Evolutionary conservation across 176 grass and related monocot species (phyloP), one percentile per base, ranked within the genome.

Genomic region (Oryza coarctata): DNA sequence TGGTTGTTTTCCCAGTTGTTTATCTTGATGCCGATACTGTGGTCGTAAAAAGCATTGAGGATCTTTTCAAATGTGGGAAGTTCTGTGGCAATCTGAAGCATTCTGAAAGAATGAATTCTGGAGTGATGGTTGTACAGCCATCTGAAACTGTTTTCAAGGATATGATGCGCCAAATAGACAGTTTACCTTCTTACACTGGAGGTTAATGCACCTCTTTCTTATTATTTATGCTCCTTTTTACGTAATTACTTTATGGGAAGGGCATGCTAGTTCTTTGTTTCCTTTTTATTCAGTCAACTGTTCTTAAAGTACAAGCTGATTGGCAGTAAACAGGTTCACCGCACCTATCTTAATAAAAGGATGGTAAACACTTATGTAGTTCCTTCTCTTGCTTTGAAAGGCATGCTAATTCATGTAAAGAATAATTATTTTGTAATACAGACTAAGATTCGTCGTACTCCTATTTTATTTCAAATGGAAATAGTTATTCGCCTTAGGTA

Each of bases 91-190:
- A 98, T 67, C 81, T 98, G 80, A 98, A 98, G 80, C 96, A 95
- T 89, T 98, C 96, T 41, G 96, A 98, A 88, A 92, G 91, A 87
- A 89, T 98, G 89, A 98, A 98, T 71, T 98, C 96, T 63, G 96
- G 93, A 34, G 93, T 98, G 58, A 86, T 98, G 93, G 96, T 98
- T 82, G 93, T 98, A 63, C 93, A 98, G 52, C 96, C 96, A 72
- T 98, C 96, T 84, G 90, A 88, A 89, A 61, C 75, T 83, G 74
- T 92, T 41, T 98, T 91, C 72, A 89, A 83, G 27, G 93, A 98
- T 88, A 98, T 98, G 96, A 93, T 95, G 64, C 58, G 79, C 82
- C 88, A 98, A 92, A 91, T 98, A 15, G 86, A 71, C 15, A 68
- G 65, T 39, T 90, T 98, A 72, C 87, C 87, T 84, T 98, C 96